Evolutionary conservation across 768 basidiomycete species (phyloP), one percentile per base, ranked within the genome.

Genomic region (Brasilioporus rufonigricans): DNA sequence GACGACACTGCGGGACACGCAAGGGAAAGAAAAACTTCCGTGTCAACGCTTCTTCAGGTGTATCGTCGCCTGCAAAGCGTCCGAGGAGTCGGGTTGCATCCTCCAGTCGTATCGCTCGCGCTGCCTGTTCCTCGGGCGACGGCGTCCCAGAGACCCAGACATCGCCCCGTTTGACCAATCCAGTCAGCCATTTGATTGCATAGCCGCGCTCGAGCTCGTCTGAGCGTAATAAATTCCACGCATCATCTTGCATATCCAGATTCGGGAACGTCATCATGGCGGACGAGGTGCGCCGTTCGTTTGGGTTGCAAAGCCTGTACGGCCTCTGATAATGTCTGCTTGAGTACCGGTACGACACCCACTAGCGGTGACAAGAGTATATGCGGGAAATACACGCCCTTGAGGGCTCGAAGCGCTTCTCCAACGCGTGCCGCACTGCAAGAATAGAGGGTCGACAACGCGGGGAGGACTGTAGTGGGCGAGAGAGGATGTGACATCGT

Each of bases 161-260:
- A 53, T 82, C 83, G 3, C 82, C 82, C 18, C 83, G 80, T 44
- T 80, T 74, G 45, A 89, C 76, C 58, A 93, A 78, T 18, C 82
- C 83, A 11, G 85, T 90, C 12, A 90, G 65, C 91, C 91, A 93
- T 63, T 75, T 81, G 52, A 91, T 78, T n/a, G 84, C 77, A 53
- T 78, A 87, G 13, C 76, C 74, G 45, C 84, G 81, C 69, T 93
- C 88, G 60, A 88, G 77, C 21, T 76, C 68, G 66, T 93, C 88
- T 1, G 78, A 74, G 41, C 84, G 80, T 47, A 89, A 72, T 46
- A 77, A 54, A 43, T 82, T 78, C 16, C 77, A 52, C 48, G 65
- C 68, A 11, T 71, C n/a, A n/a, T n/a, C n/a, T n/a, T 6, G 86
- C 89, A 59, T 91, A 91, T 33, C 89, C 89, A 12, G 88, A 90